Conservation (phyloP, 768 basidiomycete species). For the Chlorophyllum brunneum region DNA sequence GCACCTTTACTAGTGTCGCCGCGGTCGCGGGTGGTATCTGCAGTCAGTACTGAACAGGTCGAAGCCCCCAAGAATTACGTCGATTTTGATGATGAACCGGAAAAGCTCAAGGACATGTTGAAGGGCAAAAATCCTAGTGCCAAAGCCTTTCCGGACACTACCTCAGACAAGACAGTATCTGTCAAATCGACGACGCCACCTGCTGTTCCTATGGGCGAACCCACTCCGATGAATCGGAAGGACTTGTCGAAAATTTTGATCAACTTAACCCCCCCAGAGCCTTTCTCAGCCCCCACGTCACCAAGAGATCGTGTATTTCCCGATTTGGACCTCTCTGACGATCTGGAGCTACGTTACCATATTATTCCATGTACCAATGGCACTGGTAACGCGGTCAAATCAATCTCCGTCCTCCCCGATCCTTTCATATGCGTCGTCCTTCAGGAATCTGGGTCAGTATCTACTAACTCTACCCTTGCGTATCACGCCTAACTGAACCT, state of each 20-base stretch:
- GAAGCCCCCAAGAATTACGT: constrained; percentile 78
- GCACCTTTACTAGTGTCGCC: constrained; percentile 51
- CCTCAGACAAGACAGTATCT: constrained; percentile 17
- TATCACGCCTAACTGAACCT: constrained; percentile 7
- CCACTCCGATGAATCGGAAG: constrained; percentile 24
- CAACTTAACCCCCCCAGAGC: constrained; percentile 38
- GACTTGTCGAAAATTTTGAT: constrained; percentile 40
- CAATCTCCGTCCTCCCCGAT: constrained; percentile 43
- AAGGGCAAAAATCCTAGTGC: constrained; percentile 49
- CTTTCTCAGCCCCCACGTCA: constrained; percentile 38
- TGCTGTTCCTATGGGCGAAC: constrained; percentile 22
- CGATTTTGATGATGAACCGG: constrained; percentile 79
- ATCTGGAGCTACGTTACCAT: constrained; percentile 34
- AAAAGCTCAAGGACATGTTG: constrained; percentile 70
- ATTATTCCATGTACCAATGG: constrained; percentile 46
- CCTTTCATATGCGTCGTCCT: constrained; percentile 46
- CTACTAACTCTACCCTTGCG: not conserved
- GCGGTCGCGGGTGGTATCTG: constrained; percentile 66
- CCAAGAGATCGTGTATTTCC: constrained; percentile 25
- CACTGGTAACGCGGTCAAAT: constrained; percentile 34
- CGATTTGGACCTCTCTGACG: constrained; percentile 21
- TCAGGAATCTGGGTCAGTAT: constrained; percentile 60
- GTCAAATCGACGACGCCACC: constrained; percentile 23
- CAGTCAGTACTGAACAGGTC: constrained; percentile 62
- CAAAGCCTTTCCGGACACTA: constrained; percentile 22